Base-by-base conservation (phyloP, 768 basidiomycete species). In the Tulasnella sp. region DNA sequence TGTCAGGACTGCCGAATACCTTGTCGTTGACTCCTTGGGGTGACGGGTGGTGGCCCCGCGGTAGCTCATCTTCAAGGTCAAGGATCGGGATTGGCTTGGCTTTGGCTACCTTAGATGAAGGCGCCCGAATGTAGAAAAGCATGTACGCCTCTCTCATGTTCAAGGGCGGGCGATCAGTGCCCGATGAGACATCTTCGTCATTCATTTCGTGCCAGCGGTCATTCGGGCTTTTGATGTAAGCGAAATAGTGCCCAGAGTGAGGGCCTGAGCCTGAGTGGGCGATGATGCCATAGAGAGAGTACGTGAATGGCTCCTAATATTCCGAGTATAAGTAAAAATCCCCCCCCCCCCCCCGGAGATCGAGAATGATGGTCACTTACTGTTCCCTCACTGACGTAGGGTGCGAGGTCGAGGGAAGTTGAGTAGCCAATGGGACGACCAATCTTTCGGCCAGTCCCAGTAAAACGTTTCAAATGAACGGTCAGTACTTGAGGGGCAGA, bases 191-290 rank as follows among this genome's bases (percentile, higher is more conserved):
- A 71, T 87, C 87, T 39, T 96, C 95, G 84, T 99, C 98, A 86
- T 99, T 97, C 92, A 97, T 97, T 86, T 95, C 92, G 86, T 89
- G 91, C 97, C 97, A 99, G 46, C 86, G 86, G 16, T 91, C 92
- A 44, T 89, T 86, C 46, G 87, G 88, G 56, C 90, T 88, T 84
- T 92, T 94, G 83, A 98, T 91, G 82, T 90, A 92, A 24, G 97
- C 92, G 81, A 91, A 95, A 85, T 99, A 99, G 85, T 99, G 98
- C 5, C 98, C 98, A 1, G 94, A 97, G 83, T 98, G 94, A 19
- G 97, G 95, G 7, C 96, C 96, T 58, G 91, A 88, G 76, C 98
- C 98, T 16, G 94, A 94, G 84, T 99, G 98, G 82, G 92, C 95
- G 77, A 98, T 94, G 80, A 99, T 91, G 40, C 94, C 97, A 84